Evolutionary conservation across 1,284 basidiomycete species (phyloP), one percentile per base, ranked within the genome.

Genomic region (Boletus hoseneyae): DNA sequence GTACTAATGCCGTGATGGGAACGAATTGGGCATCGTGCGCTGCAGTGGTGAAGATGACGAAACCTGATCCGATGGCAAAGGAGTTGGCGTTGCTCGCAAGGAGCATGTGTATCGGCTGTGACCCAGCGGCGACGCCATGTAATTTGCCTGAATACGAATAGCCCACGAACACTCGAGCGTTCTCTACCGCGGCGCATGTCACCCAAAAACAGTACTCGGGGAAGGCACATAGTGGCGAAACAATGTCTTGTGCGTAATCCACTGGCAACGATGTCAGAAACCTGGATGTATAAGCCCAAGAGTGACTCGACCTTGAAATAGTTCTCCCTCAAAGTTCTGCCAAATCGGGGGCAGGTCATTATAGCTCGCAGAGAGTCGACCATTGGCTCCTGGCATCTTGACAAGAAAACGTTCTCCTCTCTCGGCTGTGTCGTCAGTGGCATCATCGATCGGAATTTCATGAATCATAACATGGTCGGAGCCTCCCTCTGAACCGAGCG

Each of bases 41-140:
- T 5, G 83, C 84, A 0, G 91, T 93, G 1, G 92, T 94, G 72
- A 85, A 97, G 40, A 97, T 86, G 30, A 97, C 71, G 65, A 93
- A 94, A 13, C 83, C 80, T 7, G 87, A 82, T 0, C 90, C 85
- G n/a, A 90, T 57, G 1, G 80, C 78, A 69, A 95, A 93, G 0
- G 95, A 97, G 19, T 83, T 95, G 18, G 76, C 83, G 52, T 85
- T 85, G 3, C 75, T 70, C 1, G 87, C 80, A 3, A 88, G 55
- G 25, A 69, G 29, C 29, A 30, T 30, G 11, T 11, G 57, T 15
- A 43, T 34, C 1, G 58, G 33, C 12, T 47, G 48, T 34, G 54
- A 59, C 6, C 51, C 59, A 6, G 62, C 61, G 23, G 62, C 61
- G 4, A 75, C 69, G 38, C 79, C 73, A 52, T 79, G 77, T 3